Evolutionary conservation across 2,329 filamentous ascomycete species (phyloP).

Genomic region (Celoporthe dispersa): DNA sequence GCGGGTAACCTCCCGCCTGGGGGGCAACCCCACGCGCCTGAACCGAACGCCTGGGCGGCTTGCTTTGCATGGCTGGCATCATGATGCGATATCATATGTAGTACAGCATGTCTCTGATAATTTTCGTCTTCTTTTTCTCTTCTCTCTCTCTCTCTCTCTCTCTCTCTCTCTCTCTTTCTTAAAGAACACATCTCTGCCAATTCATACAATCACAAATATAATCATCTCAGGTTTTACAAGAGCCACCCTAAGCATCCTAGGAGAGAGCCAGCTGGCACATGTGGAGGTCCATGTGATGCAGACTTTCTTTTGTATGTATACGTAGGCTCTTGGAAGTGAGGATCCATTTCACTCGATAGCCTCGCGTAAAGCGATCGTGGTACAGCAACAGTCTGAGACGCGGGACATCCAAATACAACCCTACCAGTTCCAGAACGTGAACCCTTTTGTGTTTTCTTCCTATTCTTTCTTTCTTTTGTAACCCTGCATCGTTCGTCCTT

Average conservation of each 20-base stretch:
- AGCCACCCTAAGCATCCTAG: background rate
- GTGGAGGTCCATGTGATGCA: background rate
- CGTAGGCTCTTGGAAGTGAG: background rate
- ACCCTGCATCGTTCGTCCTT: background rate
- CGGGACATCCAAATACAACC: background rate
- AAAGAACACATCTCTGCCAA: too few relatives aligned
- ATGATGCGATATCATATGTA: background rate
- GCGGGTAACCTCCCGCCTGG: background rate
- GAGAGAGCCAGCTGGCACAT: background rate
- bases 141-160: background rate
- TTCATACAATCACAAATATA: too few relatives aligned
- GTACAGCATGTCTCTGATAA: background rate
- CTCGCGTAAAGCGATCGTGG: background rate
- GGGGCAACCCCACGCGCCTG: background rate
- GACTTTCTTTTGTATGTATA: background rate
- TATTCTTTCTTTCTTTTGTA: background rate
- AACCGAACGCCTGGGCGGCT: conserved; percentile 3
- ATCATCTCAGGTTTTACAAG: background rate
- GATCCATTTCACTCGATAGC: background rate
- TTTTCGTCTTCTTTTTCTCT: background rate
- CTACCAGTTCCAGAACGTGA: background rate
- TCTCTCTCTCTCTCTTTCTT: too few relatives aligned
- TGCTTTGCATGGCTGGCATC: background rate
- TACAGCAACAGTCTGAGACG: background rate
- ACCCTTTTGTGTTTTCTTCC: background rate